These are phyloP conservation scores for Pseudogymnoascus sp. DNA, from an alignment of 2,329 filamentous ascomycete species.

Conservation along the genomic window DNA sequence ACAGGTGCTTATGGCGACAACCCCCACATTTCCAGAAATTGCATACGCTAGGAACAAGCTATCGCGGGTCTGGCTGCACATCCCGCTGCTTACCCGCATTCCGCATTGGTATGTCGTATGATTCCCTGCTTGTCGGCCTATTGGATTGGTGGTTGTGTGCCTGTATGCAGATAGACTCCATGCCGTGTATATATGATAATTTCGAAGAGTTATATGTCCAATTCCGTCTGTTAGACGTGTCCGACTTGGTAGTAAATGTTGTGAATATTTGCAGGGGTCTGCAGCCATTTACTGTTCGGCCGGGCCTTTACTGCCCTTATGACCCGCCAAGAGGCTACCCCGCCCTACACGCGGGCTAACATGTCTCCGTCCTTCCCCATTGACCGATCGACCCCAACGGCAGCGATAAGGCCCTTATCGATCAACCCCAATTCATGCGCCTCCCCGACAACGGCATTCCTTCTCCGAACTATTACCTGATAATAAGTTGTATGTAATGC, in stretches of 20 bases:
- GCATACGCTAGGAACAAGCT: background rate
- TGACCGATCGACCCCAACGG: background rate
- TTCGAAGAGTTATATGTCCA: background rate
- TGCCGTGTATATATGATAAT: background rate
- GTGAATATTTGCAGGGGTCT: background rate
- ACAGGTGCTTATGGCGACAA: background rate
- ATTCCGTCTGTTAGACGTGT: background rate
- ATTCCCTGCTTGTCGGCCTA: background rate
- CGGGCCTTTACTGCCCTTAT: background rate
- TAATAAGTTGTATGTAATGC: background rate
- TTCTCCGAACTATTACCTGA: constrained; percentile 1
- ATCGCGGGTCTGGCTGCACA: constrained; percentile 6
- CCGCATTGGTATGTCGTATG: background rate
- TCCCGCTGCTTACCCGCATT: background rate
- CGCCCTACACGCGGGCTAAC: constrained; percentile 1
- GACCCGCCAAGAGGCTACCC: constrained; percentile 1
- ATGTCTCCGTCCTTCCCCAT: background rate
- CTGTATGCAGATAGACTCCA: background rate
- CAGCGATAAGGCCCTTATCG: background rate
- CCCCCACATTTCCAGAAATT: constrained; percentile 6
- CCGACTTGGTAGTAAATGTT: background rate
- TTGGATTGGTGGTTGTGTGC: background rate
- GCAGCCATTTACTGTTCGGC: background rate
- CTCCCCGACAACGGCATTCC: background rate
- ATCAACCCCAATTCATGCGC: background rate